Percentiles rank a stretch among this genome's conserved stretches.
These are phyloP conservation scores for Trichoderma sp. DNA, from an alignment of 2,329 filamentous ascomycete species.

Conservation along the genomic window DNA sequence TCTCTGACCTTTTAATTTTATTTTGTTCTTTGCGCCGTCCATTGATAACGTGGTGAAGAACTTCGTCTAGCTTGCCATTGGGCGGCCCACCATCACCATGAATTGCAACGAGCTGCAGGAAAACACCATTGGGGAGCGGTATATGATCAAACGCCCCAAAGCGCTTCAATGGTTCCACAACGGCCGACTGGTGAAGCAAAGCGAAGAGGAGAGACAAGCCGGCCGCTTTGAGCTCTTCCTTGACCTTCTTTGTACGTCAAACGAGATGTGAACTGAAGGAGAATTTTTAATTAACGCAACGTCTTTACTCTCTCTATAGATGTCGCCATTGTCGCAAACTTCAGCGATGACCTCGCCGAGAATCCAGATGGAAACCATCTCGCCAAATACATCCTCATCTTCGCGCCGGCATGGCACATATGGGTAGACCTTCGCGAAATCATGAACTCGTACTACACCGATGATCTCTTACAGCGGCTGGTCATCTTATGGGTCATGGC, in stretches of 20 bases:
- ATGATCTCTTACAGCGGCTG: conserved; percentile 47
- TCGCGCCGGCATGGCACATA: conserved; percentile 49
- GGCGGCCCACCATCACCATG: conserved; percentile 27
- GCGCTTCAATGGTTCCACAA: conserved; percentile 48
- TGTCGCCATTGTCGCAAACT: conserved; percentile 50
- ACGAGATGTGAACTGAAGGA: not conserved
- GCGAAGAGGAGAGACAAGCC: conserved; percentile 45
- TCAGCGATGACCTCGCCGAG: conserved; percentile 48
- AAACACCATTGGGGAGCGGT: conserved; percentile 31
- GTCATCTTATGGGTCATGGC: conserved; percentile 53
- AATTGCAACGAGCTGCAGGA: conserved; percentile 40
- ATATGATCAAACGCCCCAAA: conserved; percentile 37
- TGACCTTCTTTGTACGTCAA: conserved; percentile 43
- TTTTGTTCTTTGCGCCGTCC: not conserved
- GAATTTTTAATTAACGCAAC: not conserved
- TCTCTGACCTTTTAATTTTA: not conserved
- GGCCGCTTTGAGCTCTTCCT: conserved; percentile 50
- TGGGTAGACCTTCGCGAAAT: conserved; percentile 50
- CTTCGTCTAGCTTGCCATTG: not conserved
- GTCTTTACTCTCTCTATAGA: conserved; percentile 24
- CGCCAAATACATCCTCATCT: conserved; percentile 49
- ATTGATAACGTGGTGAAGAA: not conserved
- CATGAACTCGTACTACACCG: conserved; percentile 53
- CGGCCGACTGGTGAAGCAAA: conserved; percentile 40
- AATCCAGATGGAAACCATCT: conserved; percentile 43